phyloP scores from a whole-genome alignment of 495 filamentous ascomycete genomes.

The Penicillium macrosclerotiorum region DNA sequence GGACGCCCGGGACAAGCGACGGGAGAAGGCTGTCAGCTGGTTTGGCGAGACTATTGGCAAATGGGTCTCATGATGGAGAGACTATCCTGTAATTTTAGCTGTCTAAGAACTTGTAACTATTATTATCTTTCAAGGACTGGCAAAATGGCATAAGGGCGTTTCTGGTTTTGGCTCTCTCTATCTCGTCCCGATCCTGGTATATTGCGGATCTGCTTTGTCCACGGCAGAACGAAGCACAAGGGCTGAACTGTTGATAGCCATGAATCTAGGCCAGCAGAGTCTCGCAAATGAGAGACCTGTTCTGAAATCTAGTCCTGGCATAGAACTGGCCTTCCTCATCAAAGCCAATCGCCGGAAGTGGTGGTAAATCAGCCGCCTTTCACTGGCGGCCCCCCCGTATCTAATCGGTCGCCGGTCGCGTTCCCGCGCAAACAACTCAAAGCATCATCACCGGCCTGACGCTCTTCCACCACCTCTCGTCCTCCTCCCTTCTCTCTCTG shows the following conservation, averaged over 20 bases:
- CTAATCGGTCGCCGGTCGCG: slow-evolving; percentile 28
- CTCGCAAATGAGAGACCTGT: neutral
- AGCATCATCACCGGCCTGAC: slow-evolving; percentile 26
- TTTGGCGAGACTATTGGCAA: slow-evolving; percentile 52
- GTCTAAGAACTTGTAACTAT: neutral
- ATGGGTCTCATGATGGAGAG: slow-evolving; percentile 33
- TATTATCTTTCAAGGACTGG: neutral
- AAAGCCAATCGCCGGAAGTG: slow-evolving; percentile 2
- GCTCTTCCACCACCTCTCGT: slow-evolving; percentile 8
- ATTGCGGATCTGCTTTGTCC: no score
- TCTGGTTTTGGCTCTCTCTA: neutral
- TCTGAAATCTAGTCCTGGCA: no score
- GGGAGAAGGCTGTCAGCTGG: slow-evolving; percentile 55
- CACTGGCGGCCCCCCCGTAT: slow-evolving; percentile 10
- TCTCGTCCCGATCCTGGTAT: neutral
- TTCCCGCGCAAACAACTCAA: slow-evolving; percentile 34
- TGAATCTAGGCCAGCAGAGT: no score
- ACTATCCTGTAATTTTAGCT: slow-evolving; percentile 1
- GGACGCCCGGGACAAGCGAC: slow-evolving; percentile 54
- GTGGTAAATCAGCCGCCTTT: slow-evolving; percentile 2
- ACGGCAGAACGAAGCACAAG: no score
- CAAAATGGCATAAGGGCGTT: neutral
- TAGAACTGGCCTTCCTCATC: neutral
- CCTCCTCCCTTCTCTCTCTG: neutral
- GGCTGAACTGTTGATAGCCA: no score